Percentiles rank a stretch among this genome's conserved stretches.
These are phyloP conservation scores for Pestalotiopsis sp. DNA, from an alignment of 2,329 filamentous ascomycete genomes.

Conservation along the genomic window DNA sequence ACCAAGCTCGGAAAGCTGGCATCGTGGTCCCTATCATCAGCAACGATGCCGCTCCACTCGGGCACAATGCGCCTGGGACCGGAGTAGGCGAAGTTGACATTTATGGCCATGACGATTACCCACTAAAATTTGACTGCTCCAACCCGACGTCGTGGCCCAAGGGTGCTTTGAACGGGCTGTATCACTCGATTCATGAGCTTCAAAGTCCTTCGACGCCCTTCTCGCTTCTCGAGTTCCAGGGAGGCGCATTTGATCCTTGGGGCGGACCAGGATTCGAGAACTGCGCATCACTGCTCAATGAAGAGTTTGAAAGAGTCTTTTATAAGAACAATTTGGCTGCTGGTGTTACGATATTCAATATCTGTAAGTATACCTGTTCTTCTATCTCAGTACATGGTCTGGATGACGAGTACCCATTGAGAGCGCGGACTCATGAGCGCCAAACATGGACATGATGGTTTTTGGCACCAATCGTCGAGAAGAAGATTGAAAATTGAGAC, in stretches of 20 bases:
- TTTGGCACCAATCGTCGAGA: no score
- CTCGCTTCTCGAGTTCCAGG: constrained; percentile 54
- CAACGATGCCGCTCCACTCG: constrained; percentile 66
- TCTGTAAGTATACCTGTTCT: constrained; percentile 31
- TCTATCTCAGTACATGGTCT: no score
- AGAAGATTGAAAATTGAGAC: no score
- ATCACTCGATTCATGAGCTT: constrained; percentile 51
- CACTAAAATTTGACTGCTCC: constrained; percentile 42
- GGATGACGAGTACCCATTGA: no score
- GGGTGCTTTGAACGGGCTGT: constrained; percentile 56
- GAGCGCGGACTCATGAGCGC: no score
- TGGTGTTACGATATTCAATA: constrained; percentile 67
- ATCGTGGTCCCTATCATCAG: constrained; percentile 74
- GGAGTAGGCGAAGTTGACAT: constrained; percentile 43
- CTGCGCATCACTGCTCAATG: constrained; percentile 62
- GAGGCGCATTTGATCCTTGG: constrained; percentile 73
- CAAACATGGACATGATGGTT: no score
- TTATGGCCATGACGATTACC: constrained; percentile 40
- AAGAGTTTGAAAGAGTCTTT: constrained; percentile 74
- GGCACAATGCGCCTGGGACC: constrained; percentile 59
- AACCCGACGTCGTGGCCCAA: constrained; percentile 54
- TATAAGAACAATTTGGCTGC: constrained; percentile 75
- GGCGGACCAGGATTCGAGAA: constrained; percentile 69
- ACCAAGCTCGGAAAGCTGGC: constrained; percentile 67
- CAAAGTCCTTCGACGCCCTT: constrained; percentile 68